phyloP scores from a whole-genome alignment of 2,329 filamentous ascomycete genomes.

The Epichloe baconii region DNA sequence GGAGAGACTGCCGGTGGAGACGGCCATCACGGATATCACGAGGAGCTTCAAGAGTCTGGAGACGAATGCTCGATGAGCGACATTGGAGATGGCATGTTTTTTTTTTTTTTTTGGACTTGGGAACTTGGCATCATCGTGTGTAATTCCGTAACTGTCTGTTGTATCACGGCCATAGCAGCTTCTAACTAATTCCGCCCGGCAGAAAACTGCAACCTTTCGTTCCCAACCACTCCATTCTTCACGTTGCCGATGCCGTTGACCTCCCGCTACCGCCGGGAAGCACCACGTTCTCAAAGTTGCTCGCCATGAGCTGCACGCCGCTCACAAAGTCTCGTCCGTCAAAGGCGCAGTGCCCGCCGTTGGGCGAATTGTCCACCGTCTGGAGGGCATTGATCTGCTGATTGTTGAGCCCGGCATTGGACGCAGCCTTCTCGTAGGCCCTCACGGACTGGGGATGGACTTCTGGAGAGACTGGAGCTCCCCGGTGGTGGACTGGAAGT shows the following conservation, averaged over 20 bases:
- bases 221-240: conserved; percentile 21
- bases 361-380: conserved; percentile 43
- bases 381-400: conserved; percentile 36
- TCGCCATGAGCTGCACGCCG: conserved; percentile 44
- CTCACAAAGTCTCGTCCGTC: conserved; percentile 39
- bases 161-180: too few relatives aligned
- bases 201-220: conserved; percentile 4
- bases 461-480: conserved; percentile 36
- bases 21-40: conserved; percentile 40
- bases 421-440: conserved; percentile 37
- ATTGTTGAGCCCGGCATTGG: conserved; percentile 27
- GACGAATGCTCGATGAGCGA: neutral
- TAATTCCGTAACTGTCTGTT: too few relatives aligned
- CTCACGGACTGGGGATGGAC: conserved; percentile 33
- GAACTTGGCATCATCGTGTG: too few relatives aligned
- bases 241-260: conserved; percentile 37
- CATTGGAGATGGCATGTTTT: accelerated
- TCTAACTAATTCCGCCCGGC: neutral
- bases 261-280: conserved; percentile 34
- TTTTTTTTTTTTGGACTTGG: too few relatives aligned
- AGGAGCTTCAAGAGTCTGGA: conserved; percentile 9
- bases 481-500: conserved; percentile 41
- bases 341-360: conserved; percentile 45
- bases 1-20: conserved; percentile 55
- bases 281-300: conserved; percentile 39